phyloP scores from a whole-genome alignment of 2,329 filamentous ascomycete genomes.

The Pyrenophora teres region DNA sequence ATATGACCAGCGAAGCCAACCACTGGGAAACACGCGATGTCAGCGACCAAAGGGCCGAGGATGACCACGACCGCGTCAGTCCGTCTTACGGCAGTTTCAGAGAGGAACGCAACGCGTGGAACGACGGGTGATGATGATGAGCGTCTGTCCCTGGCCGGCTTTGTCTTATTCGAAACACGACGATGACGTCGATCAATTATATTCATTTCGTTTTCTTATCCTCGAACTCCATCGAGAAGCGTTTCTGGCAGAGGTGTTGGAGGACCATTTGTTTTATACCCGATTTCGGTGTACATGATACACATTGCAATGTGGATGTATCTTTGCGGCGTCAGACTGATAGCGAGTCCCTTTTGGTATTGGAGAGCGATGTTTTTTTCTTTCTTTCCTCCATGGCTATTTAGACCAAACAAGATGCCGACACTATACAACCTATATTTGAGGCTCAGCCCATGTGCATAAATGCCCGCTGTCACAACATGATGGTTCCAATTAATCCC shows the following conservation, averaged over 20 bases:
- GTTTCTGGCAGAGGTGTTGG: slow-evolving; percentile 2
- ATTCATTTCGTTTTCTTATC: neutral
- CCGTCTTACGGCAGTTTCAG: slow-evolving; percentile 51
- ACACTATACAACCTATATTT: neutral
- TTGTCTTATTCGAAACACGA: neutral
- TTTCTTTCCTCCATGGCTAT: neutral
- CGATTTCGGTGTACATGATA: slow-evolving; percentile 9
- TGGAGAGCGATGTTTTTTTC: neutral
- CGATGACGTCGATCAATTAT: neutral
- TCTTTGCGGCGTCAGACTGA: slow-evolving; percentile 6
- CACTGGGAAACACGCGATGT: slow-evolving; percentile 51
- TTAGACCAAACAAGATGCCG: neutral
- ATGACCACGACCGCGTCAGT: slow-evolving; percentile 30
- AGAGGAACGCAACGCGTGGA: slow-evolving; percentile 51
- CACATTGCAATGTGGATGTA: neutral
- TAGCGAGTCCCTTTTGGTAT: neutral
- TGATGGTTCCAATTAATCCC: neutral
- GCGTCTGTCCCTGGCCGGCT: neutral
- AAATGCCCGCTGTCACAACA: neutral
- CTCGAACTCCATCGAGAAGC: neutral
- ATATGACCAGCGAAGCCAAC: slow-evolving; percentile 50
- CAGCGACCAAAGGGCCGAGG: slow-evolving; percentile 17
- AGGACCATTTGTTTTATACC: slow-evolving; percentile 15
- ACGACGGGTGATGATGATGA: slow-evolving; percentile 26
- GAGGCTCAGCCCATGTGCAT: neutral